Evolutionary conservation across 2,329 filamentous ascomycete genomes (phyloP), one percentile per base, ranked within the genome.

Genomic region (Paraphoma sp.): DNA sequence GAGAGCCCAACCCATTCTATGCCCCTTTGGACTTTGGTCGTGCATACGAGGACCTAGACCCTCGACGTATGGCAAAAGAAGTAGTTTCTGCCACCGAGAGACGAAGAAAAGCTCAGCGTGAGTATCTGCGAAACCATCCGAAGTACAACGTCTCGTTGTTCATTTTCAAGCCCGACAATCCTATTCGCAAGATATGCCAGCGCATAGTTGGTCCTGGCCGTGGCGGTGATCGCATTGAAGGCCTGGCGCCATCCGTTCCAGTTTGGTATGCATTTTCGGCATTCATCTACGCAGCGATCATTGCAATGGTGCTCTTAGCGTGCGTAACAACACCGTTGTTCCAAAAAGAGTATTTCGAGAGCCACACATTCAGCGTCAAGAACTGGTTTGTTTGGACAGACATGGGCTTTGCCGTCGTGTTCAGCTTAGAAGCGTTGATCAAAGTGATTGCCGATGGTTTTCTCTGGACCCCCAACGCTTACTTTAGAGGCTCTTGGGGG

Each of bases 361-460:
- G 76, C 6, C 83, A 87, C 55, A 71, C 77, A 1, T 87, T 87
- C 70, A 87, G 82, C 56, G 80, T 86, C 45, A 83, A 82, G 55
- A 95, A 94, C 70, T 99, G 96, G 95, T 98, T 97, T 72, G 90
- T 96, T 6, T 98, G 92, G 86, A 91, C 91, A 11, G 95, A 99
- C 75, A 83, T 96, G 76, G 89, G 91, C 6, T 99, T 99, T 73
- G 93, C 94, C 1, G 77, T 90, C 1, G 78, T 99, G 12, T 99
- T 99, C 78, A 90, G 90, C 0, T 72, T 91, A 6, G 95, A 99
- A 76, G 92, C 93, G 0, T 70, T 88, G 6, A 93, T 99, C 79
- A 99, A 99, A 76, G 88, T 96, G 53, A 87, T 99, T 67, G 95
- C 95, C 0, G 95, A 99, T 78, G 95, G 95, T 7, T 90, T 97